Base-by-base conservation (phyloP, 2,329 filamentous ascomycete species). In the Fusarium pseudocircinatum region DNA sequence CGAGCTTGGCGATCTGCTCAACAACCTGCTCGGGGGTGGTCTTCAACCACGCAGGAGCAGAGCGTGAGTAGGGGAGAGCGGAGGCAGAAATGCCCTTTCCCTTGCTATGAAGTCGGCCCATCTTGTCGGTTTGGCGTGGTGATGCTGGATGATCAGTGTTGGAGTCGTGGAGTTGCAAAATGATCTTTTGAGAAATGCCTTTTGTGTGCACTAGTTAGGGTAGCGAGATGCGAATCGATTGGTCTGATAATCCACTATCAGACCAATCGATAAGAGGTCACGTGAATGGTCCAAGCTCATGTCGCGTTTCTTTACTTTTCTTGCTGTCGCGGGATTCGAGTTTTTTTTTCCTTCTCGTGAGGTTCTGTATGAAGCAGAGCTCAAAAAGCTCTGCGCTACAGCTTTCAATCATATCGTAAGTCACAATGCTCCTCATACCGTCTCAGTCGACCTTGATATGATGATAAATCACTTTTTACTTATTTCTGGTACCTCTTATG, bases 401-500 rank as follows among this genome's bases (percentile, higher is more conserved):
- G 30, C 43, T 59, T 49, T 26, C 42, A 40, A 37, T 50, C 26
- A 26, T 22, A 69, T 71, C 79, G 83, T 85, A 84, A 83, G 84
- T 78, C 64, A 46, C 53, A 24, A 11, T 28, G 13, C 37, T 34
- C 36, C 43, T 20, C 20, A 53, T 22, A 59, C 63, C 46, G 43
- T 61, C 44, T 50, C 69, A 77, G 81, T 78, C 63, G 67, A 74
- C 69, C 74, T 64, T 59, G 30, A 79, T 77, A 89, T 94, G 93
- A 96, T 95, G 93, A 96, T 88, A 90, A 80, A 83, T 82, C 81
- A 87, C 87, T 85, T 86, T 72, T 85, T 78, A 84, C 84, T 84
- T 85, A 87, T 92, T 95, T 97, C 94, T 97, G 94, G 94, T 95
- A 97, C 94, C 95, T 97, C 95, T 97, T 96, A 94, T 94, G 90